Conservation (phyloP, 2,329 filamentous ascomycete species). For the Dryadomyces quercivorus region DNA sequence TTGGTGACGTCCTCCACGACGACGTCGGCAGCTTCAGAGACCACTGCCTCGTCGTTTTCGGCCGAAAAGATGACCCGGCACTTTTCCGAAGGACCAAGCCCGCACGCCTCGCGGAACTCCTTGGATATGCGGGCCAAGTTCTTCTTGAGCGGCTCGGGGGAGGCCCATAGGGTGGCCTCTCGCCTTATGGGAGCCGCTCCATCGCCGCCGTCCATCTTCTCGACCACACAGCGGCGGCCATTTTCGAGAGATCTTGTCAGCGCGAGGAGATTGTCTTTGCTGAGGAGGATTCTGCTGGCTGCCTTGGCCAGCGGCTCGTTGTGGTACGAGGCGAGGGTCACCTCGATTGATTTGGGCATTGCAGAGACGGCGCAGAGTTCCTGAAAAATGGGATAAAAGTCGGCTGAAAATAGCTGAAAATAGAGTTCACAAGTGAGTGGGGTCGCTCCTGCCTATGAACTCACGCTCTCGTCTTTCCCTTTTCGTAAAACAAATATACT, state of each 20-base stretch:
- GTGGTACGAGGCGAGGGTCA: not conserved
- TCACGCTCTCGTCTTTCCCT: not conserved
- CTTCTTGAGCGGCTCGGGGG: slow-evolving; percentile 13
- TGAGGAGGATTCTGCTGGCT: slow-evolving; percentile 8
- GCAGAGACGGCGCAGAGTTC: not conserved
- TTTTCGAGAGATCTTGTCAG: slow-evolving; percentile 12
- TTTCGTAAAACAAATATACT: too few species aligned
- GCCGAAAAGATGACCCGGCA: slow-evolving; percentile 39
- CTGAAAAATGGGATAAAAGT: not conserved
- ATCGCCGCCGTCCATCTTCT: slow-evolving; percentile 2
- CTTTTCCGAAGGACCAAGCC: slow-evolving; percentile 59
- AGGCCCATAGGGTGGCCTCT: slow-evolving; percentile 9
- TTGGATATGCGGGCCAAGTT: slow-evolving; percentile 49
- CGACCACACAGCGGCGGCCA: slow-evolving; percentile 10
- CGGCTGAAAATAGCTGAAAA: not conserved
- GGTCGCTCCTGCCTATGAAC: too few species aligned
- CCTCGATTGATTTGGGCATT: slow-evolving; percentile 4
- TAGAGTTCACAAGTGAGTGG: too few species aligned
- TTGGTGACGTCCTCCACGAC: slow-evolving; percentile 46
- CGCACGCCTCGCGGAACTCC: slow-evolving; percentile 58
- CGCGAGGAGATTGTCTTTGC: slow-evolving; percentile 12
- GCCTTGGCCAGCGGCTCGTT: slow-evolving; percentile 9
- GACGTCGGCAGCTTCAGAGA: slow-evolving; percentile 45
- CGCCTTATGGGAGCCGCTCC: not conserved
- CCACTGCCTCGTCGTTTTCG: slow-evolving; percentile 23